Base-by-base conservation (phyloP, 768 basidiomycete species). In the Hydnomerulius pinastri region DNA sequence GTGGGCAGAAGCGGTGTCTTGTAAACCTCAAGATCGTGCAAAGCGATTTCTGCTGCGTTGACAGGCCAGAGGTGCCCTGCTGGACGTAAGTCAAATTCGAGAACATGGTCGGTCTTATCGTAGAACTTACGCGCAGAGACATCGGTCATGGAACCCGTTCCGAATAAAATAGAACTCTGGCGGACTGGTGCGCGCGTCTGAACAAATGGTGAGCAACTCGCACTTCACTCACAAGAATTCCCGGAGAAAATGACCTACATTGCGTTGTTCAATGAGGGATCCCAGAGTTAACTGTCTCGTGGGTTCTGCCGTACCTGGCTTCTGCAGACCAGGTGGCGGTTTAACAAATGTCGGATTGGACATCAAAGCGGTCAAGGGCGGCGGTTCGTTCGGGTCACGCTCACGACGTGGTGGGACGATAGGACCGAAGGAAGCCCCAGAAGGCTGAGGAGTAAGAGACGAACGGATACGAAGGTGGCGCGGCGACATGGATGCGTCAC, bases 1-100 rank as follows among this genome's bases (percentile, higher is more conserved):
- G 85, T 82, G 10, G 89, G 87, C 13, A 90, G 58, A 38, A 91
- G 76, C 6, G 89, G 89, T 1, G 86, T 91, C 69, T 85, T 86
- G 73, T 90, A 91, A 25, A 86, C 76, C 55, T 90, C 87, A 38
- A 89, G 71, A 57, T 87, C 84, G 36, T 85, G 82, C 5, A 91
- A 73, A 13, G 83, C 83, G 50, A 77, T 76, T 68, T 89, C 85
- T 17, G 86, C 83, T 15, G 82, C 74, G 37, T 75, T 81, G 56
- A 71, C 64, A 13, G 73, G 71, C 55, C 63, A 67, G n/a, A 55
- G 45, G 33, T 60, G 49, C 28, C 62, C 63, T 53, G 70, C 59
- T 61, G 17, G 23, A 46, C 15, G 37, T 24, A 36, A 55, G 54
- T 63, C 50, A 62, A 54, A 39, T 54, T 45, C 38, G 28, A 43